Evolutionary conservation across 805 yeast species (phyloP).

Genomic region (Candida methanosorbosa): DNA sequence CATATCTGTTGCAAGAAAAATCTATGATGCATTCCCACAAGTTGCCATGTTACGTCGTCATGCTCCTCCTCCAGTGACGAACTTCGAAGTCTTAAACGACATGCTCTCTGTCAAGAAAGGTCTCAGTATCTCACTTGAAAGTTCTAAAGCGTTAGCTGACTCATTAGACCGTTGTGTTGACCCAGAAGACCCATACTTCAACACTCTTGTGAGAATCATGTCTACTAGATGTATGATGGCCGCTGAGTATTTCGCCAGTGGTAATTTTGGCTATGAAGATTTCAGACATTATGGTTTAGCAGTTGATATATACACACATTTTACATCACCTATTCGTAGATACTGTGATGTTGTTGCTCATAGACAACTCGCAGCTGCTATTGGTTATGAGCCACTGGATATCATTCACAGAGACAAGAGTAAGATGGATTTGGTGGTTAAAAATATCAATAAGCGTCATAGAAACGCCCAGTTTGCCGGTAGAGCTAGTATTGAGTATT

Average conservation of each 20-base stretch:
- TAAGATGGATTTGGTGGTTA: constrained; percentile 83
- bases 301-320: constrained; percentile 94
- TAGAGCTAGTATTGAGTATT: constrained; percentile 93
- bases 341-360: constrained; percentile 98
- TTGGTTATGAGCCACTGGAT: constrained; percentile 82
- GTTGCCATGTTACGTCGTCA: constrained; percentile 98
- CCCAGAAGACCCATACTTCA: constrained; percentile 79
- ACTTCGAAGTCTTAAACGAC: constrained; percentile 83
- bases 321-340: constrained; percentile 96
- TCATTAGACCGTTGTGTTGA: constrained; percentile 86
- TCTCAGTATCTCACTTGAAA: constrained; percentile 67
- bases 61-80: constrained; percentile 93
- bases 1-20: constrained; percentile 89
- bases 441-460: constrained; percentile 87
- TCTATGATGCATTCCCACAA: constrained; percentile 90
- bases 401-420: constrained; percentile 77
- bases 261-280: constrained; percentile 82
- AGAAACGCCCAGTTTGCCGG: constrained; percentile 99
- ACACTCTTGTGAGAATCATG: constrained; percentile 89
- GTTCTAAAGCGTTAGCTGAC: constrained; percentile 87
- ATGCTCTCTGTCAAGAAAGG: constrained; percentile 78
- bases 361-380: constrained; percentile 97
- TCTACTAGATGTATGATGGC: constrained; percentile 99
- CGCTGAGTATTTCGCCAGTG: constrained; percentile 93
- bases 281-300: constrained; percentile 97